Conservation (phyloP, 306 rosid species). For the Myrica gale region DNA sequence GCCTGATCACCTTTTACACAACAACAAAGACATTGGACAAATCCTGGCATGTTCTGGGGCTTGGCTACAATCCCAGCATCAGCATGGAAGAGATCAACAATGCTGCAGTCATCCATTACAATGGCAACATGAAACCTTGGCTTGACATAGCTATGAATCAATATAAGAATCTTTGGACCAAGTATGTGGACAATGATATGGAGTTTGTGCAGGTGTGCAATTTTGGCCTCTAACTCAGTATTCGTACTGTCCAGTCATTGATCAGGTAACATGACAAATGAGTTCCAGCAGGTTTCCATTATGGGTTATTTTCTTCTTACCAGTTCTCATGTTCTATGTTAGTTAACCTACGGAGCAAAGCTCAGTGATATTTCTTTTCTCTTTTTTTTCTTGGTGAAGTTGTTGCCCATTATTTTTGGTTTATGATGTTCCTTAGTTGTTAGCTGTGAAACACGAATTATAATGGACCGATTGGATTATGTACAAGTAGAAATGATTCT, state of each 20-base stretch:
- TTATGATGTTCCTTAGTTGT: slow-evolving; percentile 30
- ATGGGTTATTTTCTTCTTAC: slow-evolving; percentile 29
- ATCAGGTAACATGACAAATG: slow-evolving; percentile 33
- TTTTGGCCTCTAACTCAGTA: slow-evolving; percentile 78
- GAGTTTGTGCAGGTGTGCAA: slow-evolving; percentile 98
- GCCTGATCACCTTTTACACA: slow-evolving; percentile 86
- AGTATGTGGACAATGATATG: slow-evolving; percentile 92
- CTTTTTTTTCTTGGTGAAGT: slow-evolving; percentile 15
- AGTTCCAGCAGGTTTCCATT: slow-evolving; percentile 31
- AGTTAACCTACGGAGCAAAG: slow-evolving; percentile 51
- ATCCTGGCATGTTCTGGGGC: slow-evolving; percentile 99
- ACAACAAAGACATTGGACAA: slow-evolving; percentile 87
- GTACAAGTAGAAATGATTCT: slow-evolving; percentile 45
- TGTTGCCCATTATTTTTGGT: slow-evolving; percentile 29
- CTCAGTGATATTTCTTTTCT: slow-evolving; percentile 37
- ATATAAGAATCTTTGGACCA: slow-evolving; percentile 91
- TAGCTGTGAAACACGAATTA: slow-evolving; percentile 35
- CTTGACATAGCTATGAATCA: slow-evolving; percentile 97
- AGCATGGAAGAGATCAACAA: slow-evolving; percentile 94
- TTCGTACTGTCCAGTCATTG: slow-evolving; percentile 17
- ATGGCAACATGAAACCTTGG: slow-evolving; percentile 99
- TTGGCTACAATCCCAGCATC: slow-evolving; percentile 95
- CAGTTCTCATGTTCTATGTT: slow-evolving; percentile 39
- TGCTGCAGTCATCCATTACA: slow-evolving; percentile 96
- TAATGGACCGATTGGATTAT: slow-evolving; percentile 40